Percentiles rank a stretch among this genome's conserved stretches.
phyloP scores from a whole-genome alignment of 2,329 filamentous ascomycete genomes.

The Talaromyces sp. region DNA sequence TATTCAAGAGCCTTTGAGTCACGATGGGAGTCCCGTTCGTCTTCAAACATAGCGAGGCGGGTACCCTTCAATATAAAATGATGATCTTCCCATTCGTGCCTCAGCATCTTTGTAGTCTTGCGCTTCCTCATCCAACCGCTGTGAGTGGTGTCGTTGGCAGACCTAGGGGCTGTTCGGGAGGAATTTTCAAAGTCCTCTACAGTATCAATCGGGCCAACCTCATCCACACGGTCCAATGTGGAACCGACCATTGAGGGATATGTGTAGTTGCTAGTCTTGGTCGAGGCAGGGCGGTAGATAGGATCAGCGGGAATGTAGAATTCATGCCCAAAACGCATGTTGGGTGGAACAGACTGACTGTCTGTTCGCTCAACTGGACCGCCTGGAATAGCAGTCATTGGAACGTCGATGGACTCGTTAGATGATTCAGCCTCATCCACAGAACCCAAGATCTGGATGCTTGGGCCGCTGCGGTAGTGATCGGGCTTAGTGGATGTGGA shows the following conservation, averaged over 20 bases:
- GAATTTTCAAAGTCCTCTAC: conserved; percentile 25
- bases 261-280: too few relatives aligned
- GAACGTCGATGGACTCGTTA: conserved; percentile 61
- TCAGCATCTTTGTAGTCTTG: conserved; percentile 80
- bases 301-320: too few relatives aligned
- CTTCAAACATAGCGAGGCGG: conserved; percentile 48
- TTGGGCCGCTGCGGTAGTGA: too few relatives aligned
- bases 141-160: conserved; percentile 57
- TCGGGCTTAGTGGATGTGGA: too few relatives aligned
- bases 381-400: conserved; percentile 44
- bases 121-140: conserved; percentile 93
- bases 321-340: conserved; percentile 72
- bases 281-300: too few relatives aligned
- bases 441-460: too few relatives aligned
- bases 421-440: too few relatives aligned
- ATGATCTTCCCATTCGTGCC: conserved; percentile 89
- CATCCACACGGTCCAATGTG: too few relatives aligned
- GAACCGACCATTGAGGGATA: too few relatives aligned
- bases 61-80: conserved; percentile 82
- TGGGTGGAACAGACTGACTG: conserved; percentile 25
- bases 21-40: conserved; percentile 25
- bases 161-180: too few relatives aligned
- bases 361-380: too few relatives aligned
- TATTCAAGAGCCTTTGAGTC: conserved; percentile 29
- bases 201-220: conserved; percentile 29